phyloP scores from a whole-genome alignment of 2,329 filamentous ascomycete species.

The Ustulina deusta region DNA sequence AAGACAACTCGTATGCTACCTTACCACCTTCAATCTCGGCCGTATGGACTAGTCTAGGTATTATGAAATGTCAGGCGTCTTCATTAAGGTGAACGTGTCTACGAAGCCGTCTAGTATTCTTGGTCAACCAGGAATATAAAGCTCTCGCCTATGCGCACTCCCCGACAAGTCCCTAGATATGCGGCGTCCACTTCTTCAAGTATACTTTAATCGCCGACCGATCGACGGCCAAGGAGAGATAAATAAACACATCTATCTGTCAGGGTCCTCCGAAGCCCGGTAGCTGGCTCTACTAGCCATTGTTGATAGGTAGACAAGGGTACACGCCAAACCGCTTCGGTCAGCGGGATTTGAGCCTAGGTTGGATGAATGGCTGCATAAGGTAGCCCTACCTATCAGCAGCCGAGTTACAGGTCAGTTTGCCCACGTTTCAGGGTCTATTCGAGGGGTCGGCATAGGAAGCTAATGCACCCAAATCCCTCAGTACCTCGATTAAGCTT shows the following conservation, averaged over 20 bases:
- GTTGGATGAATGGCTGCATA: neutral
- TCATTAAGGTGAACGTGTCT: neutral
- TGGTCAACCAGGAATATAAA: neutral
- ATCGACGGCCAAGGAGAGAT: neutral
- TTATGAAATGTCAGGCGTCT: neutral
- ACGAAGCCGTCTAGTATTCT: neutral
- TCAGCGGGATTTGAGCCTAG: conserved; percentile 14
- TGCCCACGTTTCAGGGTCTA: conserved; percentile 28
- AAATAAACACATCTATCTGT: neutral
- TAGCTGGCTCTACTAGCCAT: neutral
- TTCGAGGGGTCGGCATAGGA: neutral
- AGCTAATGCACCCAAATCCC: conserved; percentile 25
- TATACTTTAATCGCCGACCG: neutral
- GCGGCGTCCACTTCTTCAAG: neutral
- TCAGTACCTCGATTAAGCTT: conserved; percentile 26
- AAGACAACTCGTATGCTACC: neutral
- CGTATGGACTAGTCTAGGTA: neutral
- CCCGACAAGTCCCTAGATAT: neutral
- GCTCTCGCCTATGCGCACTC: no score
- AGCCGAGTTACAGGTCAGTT: conserved; percentile 4
- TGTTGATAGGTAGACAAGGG: neutral
- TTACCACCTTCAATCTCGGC: neutral
- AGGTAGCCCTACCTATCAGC: conserved; percentile 16
- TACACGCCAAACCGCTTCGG: conserved; percentile 5
- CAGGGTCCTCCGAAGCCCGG: conserved; percentile 6